Evolutionary conservation across 164 flowering plant species (phyloP).

Genomic region (Macadamia integrifolia): DNA sequence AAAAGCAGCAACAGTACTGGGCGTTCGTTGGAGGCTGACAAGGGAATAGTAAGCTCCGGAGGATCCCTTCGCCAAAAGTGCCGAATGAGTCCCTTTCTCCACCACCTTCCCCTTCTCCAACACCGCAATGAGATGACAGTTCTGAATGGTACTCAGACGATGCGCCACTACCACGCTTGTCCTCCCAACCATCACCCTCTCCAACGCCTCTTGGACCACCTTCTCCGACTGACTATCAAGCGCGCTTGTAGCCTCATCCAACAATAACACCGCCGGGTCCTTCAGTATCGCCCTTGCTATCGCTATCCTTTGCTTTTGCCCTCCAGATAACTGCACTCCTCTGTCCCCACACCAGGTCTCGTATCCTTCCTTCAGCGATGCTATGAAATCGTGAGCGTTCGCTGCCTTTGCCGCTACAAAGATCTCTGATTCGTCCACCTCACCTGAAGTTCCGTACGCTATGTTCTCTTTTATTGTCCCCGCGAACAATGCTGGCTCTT

Average conservation of each 20-base stretch:
- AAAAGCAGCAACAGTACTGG: neutral
- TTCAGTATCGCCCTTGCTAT: constrained; percentile 40
- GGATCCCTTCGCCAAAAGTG: constrained; percentile 29
- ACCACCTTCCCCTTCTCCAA: constrained; percentile 38
- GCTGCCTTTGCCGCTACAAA: constrained; percentile 31
- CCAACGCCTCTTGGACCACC: constrained; percentile 5
- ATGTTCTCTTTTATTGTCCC: constrained; percentile 25
- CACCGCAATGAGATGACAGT: constrained; percentile 30
- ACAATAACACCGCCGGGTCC: constrained; percentile 28
- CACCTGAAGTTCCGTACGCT: constrained; percentile 24
- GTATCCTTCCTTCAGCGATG: constrained; percentile 34
- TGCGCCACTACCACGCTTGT: constrained; percentile 49
- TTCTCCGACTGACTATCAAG: constrained; percentile 39
- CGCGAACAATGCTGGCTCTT: constrained; percentile 38
- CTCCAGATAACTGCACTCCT: constrained; percentile 44
- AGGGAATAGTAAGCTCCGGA: constrained; percentile 33
- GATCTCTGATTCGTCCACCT: constrained; percentile 27
- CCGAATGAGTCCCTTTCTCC: constrained; percentile 38
- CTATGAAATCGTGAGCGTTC: constrained; percentile 41
- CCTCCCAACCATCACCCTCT: constrained; percentile 36
- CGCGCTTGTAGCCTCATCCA: constrained; percentile 44
- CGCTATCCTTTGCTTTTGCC: constrained; percentile 45
- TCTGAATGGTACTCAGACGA: constrained; percentile 15
- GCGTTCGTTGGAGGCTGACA: constrained; percentile 20
- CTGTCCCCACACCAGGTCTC: constrained; percentile 41